Base-by-base conservation (phyloP, 139 green algal species). In the Auxenochlorella pyrenoidosa region DNA sequence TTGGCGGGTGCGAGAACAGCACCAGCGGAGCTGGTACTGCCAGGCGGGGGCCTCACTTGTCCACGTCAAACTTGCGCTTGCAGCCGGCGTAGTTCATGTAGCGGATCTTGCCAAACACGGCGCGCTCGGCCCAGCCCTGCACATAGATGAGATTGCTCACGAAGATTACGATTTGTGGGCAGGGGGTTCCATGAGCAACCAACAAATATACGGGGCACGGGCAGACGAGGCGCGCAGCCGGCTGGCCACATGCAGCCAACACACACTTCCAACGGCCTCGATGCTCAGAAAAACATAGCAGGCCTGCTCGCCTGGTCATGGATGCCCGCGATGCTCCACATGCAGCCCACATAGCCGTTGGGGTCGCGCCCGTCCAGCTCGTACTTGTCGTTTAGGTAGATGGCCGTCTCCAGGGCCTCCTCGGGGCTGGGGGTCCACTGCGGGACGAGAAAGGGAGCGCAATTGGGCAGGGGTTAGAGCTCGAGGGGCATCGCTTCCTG, bases 101-200 rank as follows among this genome's bases (percentile, higher is more conserved):
- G 6, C 97, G 93, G 89, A 99, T 97, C 92, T 99, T 99, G 70
- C 97, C 97, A 91, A 99, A 99, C 22, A 99, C 90, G 0, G 94
- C 83, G 0, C 97, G 92, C 92, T 99, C 97, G 6, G 86, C 90
- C 97, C 97, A 99, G 79, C 95, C 97, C 97, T 97, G 93, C 89
- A 89, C 38, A 36, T 16, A 40, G 28, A 38, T 2, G 15, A 38
- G 2, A 36, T 18, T 6, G 12, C n/a, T n/a, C n/a, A n/a, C n/a
- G n/a, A n/a, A n/a, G n/a, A n/a, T n/a, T n/a, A n/a, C n/a, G n/a
- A n/a, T n/a, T n/a, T n/a, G n/a, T n/a, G n/a, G n/a, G n/a, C n/a
- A n/a, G n/a, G n/a, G n/a, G n/a, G n/a, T n/a, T n/a, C n/a, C n/a
- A n/a, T n/a, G n/a, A n/a, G n/a, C n/a, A n/a, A n/a, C n/a, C n/a